phyloP scores from a whole-genome alignment of 257 asterid species.

The Gardenia jasminoides region DNA sequence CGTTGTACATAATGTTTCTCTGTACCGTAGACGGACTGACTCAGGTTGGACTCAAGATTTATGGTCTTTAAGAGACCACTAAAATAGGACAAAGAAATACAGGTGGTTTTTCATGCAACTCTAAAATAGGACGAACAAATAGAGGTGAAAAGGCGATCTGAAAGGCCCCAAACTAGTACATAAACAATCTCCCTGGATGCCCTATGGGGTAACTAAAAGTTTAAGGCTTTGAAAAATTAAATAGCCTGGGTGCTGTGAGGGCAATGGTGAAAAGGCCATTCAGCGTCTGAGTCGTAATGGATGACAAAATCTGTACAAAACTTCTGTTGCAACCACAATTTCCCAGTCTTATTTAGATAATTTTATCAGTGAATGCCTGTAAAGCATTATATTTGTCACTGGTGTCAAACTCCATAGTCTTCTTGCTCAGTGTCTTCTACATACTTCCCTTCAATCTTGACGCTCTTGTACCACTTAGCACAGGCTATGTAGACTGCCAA shows the following conservation, averaged over 20 bases:
- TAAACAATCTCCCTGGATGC: conserved; percentile 1
- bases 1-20: background rate
- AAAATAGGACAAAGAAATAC: background rate
- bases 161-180: background rate
- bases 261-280: background rate
- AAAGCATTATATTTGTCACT: background rate
- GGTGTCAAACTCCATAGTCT: conserved; percentile 35
- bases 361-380: background rate
- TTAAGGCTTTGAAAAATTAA: background rate
- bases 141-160: conserved; percentile 4
- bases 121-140: background rate
- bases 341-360: conserved; percentile 15
- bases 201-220: background rate
- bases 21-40: background rate
- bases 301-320: conserved; percentile 16
- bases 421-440: conserved; percentile 27
- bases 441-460: conserved; percentile 47
- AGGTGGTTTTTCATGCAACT: background rate
- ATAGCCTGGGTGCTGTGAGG: conserved; percentile 1
- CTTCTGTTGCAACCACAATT: conserved; percentile 13
- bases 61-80: background rate
- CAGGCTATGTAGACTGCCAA: conserved; percentile 53
- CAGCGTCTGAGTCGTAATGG: background rate
- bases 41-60: background rate
- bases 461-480: conserved; percentile 68